phyloP scores from a whole-genome alignment of 23 red algal genomes.

The Gracilaria gracilis region DNA sequence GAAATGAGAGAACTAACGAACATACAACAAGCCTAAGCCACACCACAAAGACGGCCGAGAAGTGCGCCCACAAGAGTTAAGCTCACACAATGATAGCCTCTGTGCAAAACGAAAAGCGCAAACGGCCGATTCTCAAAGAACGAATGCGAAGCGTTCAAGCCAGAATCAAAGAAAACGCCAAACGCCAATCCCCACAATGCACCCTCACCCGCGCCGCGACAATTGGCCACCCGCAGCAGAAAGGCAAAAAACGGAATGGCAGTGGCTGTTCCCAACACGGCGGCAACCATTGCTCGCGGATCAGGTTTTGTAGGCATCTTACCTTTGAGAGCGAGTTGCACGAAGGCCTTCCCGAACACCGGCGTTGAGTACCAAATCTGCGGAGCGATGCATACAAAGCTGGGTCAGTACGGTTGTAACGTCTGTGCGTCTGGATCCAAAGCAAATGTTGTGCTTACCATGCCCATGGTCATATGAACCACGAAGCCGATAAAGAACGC shows the following conservation, averaged over 20 bases:
- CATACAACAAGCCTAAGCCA: not conserved
- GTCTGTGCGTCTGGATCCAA: not conserved
- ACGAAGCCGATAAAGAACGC: slow-evolving; percentile 52
- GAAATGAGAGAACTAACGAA: not conserved
- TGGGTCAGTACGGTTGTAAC: not conserved
- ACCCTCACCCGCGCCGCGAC: slow-evolving; percentile 54
- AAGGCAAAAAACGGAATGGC: slow-evolving; percentile 71
- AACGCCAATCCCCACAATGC: slow-evolving; percentile 67
- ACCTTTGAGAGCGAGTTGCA: slow-evolving; percentile 57
- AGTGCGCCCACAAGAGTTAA: slow-evolving; percentile 42
- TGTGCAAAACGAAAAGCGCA: slow-evolving; percentile 58
- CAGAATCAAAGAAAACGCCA: slow-evolving; percentile 58
- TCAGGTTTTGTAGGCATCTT: slow-evolving; percentile 53
- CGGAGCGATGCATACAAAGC: not conserved
- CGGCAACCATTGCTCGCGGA: slow-evolving; percentile 51
- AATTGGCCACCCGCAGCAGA: slow-evolving; percentile 49
- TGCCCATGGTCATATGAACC: slow-evolving; percentile 56
- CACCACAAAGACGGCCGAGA: slow-evolving; percentile 55
- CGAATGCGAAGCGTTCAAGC: slow-evolving; percentile 55
- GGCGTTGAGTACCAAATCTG: slow-evolving; percentile 62
- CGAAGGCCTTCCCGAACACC: slow-evolving; percentile 56
- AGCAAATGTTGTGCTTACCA: slow-evolving; percentile 27
- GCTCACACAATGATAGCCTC: slow-evolving; percentile 59
- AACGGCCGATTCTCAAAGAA: slow-evolving; percentile 71
- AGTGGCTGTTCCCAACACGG: slow-evolving; percentile 32